These are phyloP conservation scores for Lichtheimia ornata DNA, from an alignment of 371 early-diverging fungal species.

Conservation along the genomic window DNA sequence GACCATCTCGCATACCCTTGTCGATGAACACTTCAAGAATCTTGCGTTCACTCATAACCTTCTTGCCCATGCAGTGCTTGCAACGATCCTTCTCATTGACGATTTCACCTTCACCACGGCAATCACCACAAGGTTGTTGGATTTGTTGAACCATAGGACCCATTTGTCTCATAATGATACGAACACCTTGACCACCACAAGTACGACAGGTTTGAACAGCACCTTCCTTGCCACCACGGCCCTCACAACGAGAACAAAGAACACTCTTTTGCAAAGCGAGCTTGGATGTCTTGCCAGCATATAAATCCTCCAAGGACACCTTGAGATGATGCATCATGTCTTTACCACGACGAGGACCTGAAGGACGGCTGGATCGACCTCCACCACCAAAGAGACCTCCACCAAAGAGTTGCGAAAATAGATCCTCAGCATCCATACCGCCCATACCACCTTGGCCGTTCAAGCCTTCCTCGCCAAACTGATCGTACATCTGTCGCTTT, in stretches of 20 bases:
- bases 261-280: constrained; percentile 89
- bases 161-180: constrained; percentile 88
- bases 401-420: constrained; percentile 85
- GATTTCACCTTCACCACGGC: constrained; percentile 87
- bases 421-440: constrained; percentile 78
- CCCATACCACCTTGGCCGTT: constrained; percentile 65
- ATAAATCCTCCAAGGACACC: constrained; percentile 94
- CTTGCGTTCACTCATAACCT: constrained; percentile 78
- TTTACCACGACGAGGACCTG: constrained; percentile 70
- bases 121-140: constrained; percentile 89
- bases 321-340: constrained; percentile 83
- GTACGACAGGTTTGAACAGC: constrained; percentile 71
- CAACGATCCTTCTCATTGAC: constrained; percentile 89
- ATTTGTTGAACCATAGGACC: constrained; percentile 98
- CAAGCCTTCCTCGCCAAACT: constrained; percentile 85
- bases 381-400: constrained; percentile 69
- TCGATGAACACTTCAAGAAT: constrained; percentile 86
- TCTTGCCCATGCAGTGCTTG: constrained; percentile 85
- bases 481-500: constrained; percentile 79
- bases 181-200: constrained; percentile 88
- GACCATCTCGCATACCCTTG: constrained; percentile 96
- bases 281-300: constrained; percentile 91
- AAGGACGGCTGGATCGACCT: constrained; percentile 59
- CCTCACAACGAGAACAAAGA: constrained; percentile 80
- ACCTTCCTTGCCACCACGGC: constrained; percentile 76